Percentiles rank a stretch among this genome's conserved stretches.
These are phyloP conservation scores for Linnemannia elongata DNA, from an alignment of 192 early-diverging fungal species.

Conservation along the genomic window DNA sequence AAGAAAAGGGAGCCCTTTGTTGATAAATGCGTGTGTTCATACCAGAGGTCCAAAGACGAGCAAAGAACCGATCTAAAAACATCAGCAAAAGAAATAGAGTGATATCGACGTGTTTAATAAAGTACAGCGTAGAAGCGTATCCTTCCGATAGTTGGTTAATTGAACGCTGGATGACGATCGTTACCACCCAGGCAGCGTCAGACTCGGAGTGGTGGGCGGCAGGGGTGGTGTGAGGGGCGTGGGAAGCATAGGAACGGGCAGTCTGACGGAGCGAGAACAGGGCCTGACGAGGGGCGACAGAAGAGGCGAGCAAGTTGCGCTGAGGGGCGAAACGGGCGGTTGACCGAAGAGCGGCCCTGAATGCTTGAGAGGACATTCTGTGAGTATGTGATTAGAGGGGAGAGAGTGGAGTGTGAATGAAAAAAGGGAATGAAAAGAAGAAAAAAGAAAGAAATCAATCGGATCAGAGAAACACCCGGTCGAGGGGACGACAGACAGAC, in stretches of 20 bases:
- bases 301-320: background rate
- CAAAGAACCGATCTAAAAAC: constrained; percentile 61
- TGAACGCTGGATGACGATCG: background rate
- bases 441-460: constrained; percentile 11
- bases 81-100: background rate
- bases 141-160: background rate
- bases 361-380: constrained; percentile 39
- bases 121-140: background rate
- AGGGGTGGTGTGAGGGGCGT: background rate
- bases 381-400: background rate
- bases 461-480: background rate
- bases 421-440: constrained; percentile 1
- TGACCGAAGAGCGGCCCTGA: constrained; percentile 46
- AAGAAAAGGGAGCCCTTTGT: background rate
- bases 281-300: constrained; percentile 22
- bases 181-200: constrained; percentile 49
- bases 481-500: too few species aligned
- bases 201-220: constrained; percentile 22
- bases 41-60: constrained; percentile 64
- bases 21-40: constrained; percentile 8
- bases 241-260: constrained; percentile 43
- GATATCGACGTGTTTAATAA: background rate
- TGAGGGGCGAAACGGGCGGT: constrained; percentile 8
- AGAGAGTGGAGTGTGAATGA: background rate
- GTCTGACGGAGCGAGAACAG: constrained; percentile 46